A percentile compares a stretch with the other conserved stretches of the same genome.
phyloP scores from a whole-genome alignment of 2,329 filamentous ascomycete genomes.

The Sporothrix inflata region DNA sequence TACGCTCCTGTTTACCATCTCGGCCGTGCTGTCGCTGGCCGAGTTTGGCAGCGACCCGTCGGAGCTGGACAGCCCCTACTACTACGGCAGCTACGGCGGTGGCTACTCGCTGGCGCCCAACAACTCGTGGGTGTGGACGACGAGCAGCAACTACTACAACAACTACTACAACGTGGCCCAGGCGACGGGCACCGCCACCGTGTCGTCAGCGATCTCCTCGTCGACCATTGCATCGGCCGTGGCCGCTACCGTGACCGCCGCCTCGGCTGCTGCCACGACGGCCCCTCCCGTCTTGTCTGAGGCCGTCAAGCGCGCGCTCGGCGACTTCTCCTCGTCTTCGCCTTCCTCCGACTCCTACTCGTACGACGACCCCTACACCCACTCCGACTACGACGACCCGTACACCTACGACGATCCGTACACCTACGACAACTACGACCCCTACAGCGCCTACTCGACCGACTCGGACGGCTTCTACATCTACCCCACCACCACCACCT shows the following conservation, averaged over 20 bases:
- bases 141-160: neutral
- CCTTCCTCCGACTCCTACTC: conserved; percentile 18
- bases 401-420: conserved; percentile 7
- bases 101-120: conserved; percentile 24
- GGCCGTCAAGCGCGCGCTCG: neutral
- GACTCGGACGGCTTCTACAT: conserved; percentile 6
- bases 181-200: neutral
- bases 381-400: neutral
- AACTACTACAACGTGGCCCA: conserved; percentile 1
- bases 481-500: neutral
- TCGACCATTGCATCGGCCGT: neutral
- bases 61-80: conserved; percentile 6
- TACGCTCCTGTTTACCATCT: neutral
- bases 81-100: conserved; percentile 1
- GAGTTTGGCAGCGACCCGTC: neutral
- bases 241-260: too few relatives aligned
- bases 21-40: neutral
- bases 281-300: conserved; percentile 2
- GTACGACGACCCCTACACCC: neutral
- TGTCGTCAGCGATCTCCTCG: neutral
- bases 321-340: neutral
- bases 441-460: neutral
- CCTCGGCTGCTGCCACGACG: neutral
- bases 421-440: conserved; percentile 2
- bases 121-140: conserved; percentile 32